Percentiles rank a stretch among this genome's conserved stretches.
Evolutionary conservation across 768 basidiomycete genomes (phyloP).

Genomic region (Russula emetica): DNA sequence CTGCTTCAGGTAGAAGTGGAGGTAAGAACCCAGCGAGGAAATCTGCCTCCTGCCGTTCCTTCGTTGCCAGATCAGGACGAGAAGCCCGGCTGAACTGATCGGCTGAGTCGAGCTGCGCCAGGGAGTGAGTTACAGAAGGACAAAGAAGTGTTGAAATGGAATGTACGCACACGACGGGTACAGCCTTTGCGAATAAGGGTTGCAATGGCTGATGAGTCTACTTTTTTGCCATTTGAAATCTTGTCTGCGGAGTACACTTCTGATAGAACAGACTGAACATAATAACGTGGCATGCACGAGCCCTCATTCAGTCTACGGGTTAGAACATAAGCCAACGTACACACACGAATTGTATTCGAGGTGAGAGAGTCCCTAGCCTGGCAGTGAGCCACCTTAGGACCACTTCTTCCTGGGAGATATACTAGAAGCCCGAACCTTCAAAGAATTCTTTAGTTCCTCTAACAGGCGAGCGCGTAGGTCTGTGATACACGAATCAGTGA

Average conservation of each 20-base stretch:
- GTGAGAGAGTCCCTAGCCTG: constrained; percentile 55
- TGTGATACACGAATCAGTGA: constrained; percentile 27
- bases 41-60: constrained; percentile 54
- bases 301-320: not conserved
- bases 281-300: not conserved
- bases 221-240: constrained; percentile 37
- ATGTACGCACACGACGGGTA: constrained; percentile 51
- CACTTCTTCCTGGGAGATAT: not conserved
- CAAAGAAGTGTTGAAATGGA: not conserved
- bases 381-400: not conserved
- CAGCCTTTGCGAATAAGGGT: constrained; percentile 55
- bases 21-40: constrained; percentile 56
- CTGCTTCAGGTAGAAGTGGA: constrained; percentile 50
- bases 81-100: constrained; percentile 51
- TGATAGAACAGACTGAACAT: constrained; percentile 56
- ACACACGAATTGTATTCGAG: constrained; percentile 52
- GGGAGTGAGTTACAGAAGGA: not conserved
- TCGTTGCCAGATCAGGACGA: constrained; percentile 61
- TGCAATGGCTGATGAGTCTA: constrained; percentile 48
- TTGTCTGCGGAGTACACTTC: constrained; percentile 71
- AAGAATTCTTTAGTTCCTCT: constrained; percentile 54
- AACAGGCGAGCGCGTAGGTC: constrained; percentile 53
- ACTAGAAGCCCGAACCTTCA: constrained; percentile 49
- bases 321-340: not conserved
- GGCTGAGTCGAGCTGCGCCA: constrained; percentile 53